phyloP scores from a whole-genome alignment of 768 basidiomycete genomes.

The Boletus patriciae region DNA sequence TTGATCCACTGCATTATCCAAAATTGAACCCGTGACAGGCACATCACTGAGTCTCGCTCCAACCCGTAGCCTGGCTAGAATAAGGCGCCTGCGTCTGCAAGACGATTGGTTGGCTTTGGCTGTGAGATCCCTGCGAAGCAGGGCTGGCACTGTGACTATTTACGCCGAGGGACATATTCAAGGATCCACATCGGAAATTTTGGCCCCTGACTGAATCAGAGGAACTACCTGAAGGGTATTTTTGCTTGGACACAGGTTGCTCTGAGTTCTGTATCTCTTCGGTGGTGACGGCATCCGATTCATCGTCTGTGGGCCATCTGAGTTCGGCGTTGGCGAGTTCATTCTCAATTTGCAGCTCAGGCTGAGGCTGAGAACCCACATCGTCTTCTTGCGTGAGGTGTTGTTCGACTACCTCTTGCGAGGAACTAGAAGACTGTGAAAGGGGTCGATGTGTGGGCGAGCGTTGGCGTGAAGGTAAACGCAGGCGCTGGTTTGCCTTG shows the following conservation, averaged over 20 bases:
- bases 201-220: slow-evolving; percentile 12
- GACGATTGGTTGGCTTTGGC: slow-evolving; percentile 32
- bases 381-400: slow-evolving; percentile 47
- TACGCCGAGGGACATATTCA: slow-evolving; percentile 17
- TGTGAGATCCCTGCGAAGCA: slow-evolving; percentile 17
- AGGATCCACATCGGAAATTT: slow-evolving; percentile 21
- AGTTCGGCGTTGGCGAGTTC: slow-evolving; percentile 22
- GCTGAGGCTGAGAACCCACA: slow-evolving; percentile 12
- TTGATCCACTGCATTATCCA: background rate
- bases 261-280: background rate
- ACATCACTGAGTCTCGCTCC: slow-evolving; percentile 33
- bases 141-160: background rate
- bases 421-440: slow-evolving; percentile 36
- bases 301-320: slow-evolving; percentile 30
- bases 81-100: slow-evolving; percentile 59
- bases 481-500: background rate
- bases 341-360: slow-evolving; percentile 1
- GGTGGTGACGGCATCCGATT: slow-evolving; percentile 1
- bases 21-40: background rate
- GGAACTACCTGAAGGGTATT: background rate
- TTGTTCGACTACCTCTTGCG: slow-evolving; percentile 45
- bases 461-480: background rate
- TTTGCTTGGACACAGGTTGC: background rate
- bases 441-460: slow-evolving; percentile 8
- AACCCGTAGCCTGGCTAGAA: slow-evolving; percentile 39